Evolutionary conservation across 2,329 filamentous ascomycete genomes (phyloP), one percentile per base, ranked within the genome.

Genomic region (Trichophyton verrucosum): DNA sequence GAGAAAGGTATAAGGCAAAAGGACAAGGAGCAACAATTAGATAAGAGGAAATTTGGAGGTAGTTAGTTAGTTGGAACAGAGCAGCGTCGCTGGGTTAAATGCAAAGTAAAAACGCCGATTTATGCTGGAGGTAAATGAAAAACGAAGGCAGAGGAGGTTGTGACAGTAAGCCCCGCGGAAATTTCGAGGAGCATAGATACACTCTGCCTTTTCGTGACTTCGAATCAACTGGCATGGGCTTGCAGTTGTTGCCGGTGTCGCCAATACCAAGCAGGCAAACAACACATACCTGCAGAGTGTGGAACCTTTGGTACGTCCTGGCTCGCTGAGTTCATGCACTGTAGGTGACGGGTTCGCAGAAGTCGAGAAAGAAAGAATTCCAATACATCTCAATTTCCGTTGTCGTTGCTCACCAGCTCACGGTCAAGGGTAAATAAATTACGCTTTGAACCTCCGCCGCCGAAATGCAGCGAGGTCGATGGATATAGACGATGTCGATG

Each of bases 391-490:
- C 44, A 24, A 22, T 4, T 47, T 9, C 44, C 44, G 1, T 1
- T 47, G 8, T 47, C 1, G 44, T 24, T 22, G 44, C n/a, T 11
- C 20, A 9, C 15, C 11, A 2, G 22, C 22, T 24, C 22, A 15
- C 2, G 13, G 15, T n/a, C 24, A 36, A 36, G 33, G 8, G 13
- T 4, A 24, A 24, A 27, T 36, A 53, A 36, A 57, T 42, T 20
- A 57, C 40, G 40, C 27, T 55, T 66, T 58, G n/a, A 66, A 63
- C 58, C 70, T 66, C 15, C 66, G 67, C 27, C 70, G 62, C 57
- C 71, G 68, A 61, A 74, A 73, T 46, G 71, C 71, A 47, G 69
- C 68, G 2, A 74, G 65, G 58, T 74, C 72, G 51, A 74, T 69
- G 13, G 70, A 71, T 58, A 73, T 68, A 24, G 69, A 71, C 6